Conservation (phyloP, 352 stramenopile species). For the Phytopythium aichiense region DNA sequence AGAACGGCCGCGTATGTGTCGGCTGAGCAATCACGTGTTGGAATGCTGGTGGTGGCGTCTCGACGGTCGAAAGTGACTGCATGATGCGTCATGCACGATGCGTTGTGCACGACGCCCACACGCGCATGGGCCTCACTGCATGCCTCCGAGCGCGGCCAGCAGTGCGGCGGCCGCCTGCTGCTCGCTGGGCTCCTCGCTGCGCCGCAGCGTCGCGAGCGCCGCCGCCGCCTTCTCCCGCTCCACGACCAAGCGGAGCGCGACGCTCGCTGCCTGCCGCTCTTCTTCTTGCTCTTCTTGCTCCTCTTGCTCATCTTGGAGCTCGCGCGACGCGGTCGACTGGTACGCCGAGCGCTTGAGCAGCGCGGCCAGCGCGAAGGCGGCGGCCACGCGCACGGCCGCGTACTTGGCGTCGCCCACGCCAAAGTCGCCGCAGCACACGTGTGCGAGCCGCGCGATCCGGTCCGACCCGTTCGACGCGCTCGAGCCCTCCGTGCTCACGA, state of each 20-base stretch:
- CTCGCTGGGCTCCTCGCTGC: slow-evolving; percentile 56
- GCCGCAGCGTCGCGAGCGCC: slow-evolving; percentile 38
- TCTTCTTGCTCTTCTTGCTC: slow-evolving; percentile 6
- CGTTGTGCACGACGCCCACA: too few species aligned
- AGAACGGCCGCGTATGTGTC: neutral
- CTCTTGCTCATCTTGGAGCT: neutral
- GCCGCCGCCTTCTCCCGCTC: slow-evolving; percentile 39
- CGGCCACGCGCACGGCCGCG: slow-evolving; percentile 62
- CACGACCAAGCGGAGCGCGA: slow-evolving; percentile 44
- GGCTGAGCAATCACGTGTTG: neutral
- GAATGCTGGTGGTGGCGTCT: neutral
- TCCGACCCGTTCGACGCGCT: neutral
- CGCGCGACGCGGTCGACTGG: neutral
- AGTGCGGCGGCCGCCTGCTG: slow-evolving; percentile 44
- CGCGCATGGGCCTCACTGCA: neutral
- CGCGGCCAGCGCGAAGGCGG: slow-evolving; percentile 38
- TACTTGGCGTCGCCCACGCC: slow-evolving; percentile 70
- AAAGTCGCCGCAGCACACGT: slow-evolving; percentile 42
- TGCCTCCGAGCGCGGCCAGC: neutral
- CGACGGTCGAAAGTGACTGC: too few species aligned
- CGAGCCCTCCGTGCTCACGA: neutral
- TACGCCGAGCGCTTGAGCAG: slow-evolving; percentile 26
- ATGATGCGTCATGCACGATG: too few species aligned
- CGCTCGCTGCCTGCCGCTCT: slow-evolving; percentile 4
- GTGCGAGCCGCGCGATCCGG: slow-evolving; percentile 19